Evolutionary conservation across 192 early-diverging fungal species (phyloP).

Genomic region (Mortierella antarctica): DNA sequence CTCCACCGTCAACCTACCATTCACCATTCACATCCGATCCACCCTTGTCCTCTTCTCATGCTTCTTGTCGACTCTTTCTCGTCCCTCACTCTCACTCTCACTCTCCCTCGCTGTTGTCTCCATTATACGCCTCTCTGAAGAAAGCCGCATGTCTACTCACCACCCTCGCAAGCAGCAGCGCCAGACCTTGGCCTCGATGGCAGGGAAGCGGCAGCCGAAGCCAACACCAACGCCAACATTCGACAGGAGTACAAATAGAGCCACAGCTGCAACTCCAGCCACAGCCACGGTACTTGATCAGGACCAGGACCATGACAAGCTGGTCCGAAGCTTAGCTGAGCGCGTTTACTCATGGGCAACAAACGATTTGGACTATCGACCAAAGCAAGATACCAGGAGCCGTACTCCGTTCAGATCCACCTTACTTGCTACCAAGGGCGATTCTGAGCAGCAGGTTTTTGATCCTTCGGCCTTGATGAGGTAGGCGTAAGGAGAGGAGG

Average conservation of each 20-base stretch:
- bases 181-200: background rate
- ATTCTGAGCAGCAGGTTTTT: too few species aligned
- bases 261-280: background rate
- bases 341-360: conserved; percentile 30
- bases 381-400: background rate
- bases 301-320: background rate
- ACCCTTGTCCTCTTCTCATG: background rate
- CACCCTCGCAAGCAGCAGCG: background rate
- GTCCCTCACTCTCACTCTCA: background rate
- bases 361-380: conserved; percentile 32
- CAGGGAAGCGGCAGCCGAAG: too few species aligned
- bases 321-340: conserved; percentile 7
- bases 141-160: background rate
- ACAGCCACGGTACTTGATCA: background rate
- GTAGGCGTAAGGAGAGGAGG: too few species aligned
- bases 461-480: too few species aligned
- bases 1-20: too few species aligned
- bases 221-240: background rate
- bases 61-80: background rate
- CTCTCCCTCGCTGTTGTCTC: too few species aligned
- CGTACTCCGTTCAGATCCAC: background rate
- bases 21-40: background rate
- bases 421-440: too few species aligned
- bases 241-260: background rate
- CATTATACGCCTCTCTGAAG: background rate